Conservation (phyloP, 768 basidiomycete species). For the Russula ochroleuca region DNA sequence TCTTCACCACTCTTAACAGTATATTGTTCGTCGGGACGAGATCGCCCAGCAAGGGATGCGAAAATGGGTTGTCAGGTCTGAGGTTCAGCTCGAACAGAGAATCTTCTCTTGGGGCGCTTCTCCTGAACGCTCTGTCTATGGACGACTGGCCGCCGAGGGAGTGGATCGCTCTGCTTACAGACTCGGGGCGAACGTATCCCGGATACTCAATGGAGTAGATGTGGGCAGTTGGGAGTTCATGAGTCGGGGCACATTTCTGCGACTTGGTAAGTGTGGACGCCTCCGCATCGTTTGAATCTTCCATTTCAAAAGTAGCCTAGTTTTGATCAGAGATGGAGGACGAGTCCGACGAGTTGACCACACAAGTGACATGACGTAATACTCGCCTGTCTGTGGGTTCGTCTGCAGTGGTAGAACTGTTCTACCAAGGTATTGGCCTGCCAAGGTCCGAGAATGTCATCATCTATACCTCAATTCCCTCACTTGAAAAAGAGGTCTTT, state of each 20-base stretch:
- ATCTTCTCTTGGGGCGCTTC: constrained; percentile 57
- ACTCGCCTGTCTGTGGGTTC: no score
- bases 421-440: no score
- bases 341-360: no score
- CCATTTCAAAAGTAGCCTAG: constrained; percentile 5
- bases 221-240: constrained; percentile 49
- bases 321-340: no score
- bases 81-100: constrained; percentile 72
- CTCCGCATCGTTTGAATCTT: background rate
- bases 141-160: constrained; percentile 65
- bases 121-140: constrained; percentile 74
- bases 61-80: constrained; percentile 67
- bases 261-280: background rate
- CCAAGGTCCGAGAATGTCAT: no score
- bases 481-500: no score
- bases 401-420: no score
- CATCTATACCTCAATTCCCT: no score
- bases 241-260: constrained; percentile 35
- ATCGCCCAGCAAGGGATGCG: constrained; percentile 82
- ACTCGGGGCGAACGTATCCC: constrained; percentile 66
- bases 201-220: constrained; percentile 89
- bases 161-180: constrained; percentile 57
- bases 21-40: constrained; percentile 73
- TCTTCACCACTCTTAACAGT: constrained; percentile 77
- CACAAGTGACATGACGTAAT: no score